Percentiles rank a stretch among this genome's conserved stretches.
Conservation (phyloP, 1,284 basidiomycete genomes). For the Termitomyces sp. region DNA sequence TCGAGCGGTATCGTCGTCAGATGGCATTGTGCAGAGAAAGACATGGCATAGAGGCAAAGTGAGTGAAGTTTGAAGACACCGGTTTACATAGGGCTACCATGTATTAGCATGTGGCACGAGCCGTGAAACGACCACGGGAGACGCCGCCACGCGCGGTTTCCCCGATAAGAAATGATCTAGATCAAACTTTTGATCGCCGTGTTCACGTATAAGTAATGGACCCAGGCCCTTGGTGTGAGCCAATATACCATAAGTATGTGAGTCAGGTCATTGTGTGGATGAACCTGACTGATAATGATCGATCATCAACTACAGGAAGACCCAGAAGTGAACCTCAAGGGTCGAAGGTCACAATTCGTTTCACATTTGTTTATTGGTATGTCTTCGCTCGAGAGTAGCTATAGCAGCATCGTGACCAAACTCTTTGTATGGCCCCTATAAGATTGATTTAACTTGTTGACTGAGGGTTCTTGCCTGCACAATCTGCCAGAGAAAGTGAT, state of each 20-base stretch:
- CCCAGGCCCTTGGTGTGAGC: neutral
- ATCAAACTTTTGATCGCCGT: constrained; percentile 7
- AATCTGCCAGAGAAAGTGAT: neutral
- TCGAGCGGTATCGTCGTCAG: neutral
- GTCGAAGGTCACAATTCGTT: neutral
- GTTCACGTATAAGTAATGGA: neutral
- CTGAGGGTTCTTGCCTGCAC: neutral
- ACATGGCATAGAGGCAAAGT: neutral
- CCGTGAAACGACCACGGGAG: neutral
- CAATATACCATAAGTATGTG: neutral
- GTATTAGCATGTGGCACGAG: neutral
- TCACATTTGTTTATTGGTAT: neutral
- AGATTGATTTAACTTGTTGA: too few relatives aligned
- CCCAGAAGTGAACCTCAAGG: neutral
- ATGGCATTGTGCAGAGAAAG: neutral
- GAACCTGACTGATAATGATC: neutral
- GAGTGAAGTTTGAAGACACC: neutral
- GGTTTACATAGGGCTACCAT: constrained; percentile 1
- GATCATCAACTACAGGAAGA: neutral
- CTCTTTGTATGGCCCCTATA: neutral
- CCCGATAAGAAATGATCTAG: constrained; percentile 1
- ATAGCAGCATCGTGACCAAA: neutral
- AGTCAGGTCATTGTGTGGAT: neutral
- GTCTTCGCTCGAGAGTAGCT: neutral
- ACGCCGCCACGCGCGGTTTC: neutral